These are phyloP conservation scores for Wickerhamomyces queroliae DNA, from an alignment of 805 yeast species.

Conservation along the genomic window DNA sequence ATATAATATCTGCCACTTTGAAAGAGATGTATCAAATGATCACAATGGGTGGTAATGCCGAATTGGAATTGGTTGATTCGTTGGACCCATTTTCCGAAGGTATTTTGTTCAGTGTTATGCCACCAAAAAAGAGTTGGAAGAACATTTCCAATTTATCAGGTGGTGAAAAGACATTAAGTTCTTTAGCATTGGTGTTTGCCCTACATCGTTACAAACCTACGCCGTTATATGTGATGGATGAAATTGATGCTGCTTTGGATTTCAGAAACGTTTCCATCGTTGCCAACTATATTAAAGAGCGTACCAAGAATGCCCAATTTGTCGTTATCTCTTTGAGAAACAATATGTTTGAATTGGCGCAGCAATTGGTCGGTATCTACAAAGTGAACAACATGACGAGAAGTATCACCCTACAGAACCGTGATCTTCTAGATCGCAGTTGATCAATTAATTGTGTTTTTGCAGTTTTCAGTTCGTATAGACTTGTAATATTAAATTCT, in stretches of 20 bases:
- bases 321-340: conserved; percentile 92
- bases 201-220: conserved; percentile 95
- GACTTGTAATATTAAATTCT: too few species aligned
- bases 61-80: conserved; percentile 89
- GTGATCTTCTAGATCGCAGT: conserved; percentile 33
- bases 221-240: conserved; percentile 97
- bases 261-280: conserved; percentile 96
- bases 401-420: conserved; percentile 73
- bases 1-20: conserved; percentile 75
- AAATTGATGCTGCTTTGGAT: conserved; percentile 97
- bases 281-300: conserved; percentile 92
- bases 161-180: conserved; percentile 94
- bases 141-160: conserved; percentile 94
- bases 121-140: conserved; percentile 97
- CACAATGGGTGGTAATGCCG: conserved; percentile 99
- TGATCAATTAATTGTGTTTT: background rate
- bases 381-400: conserved; percentile 87
- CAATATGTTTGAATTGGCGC: conserved; percentile 96
- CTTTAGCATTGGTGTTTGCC: conserved; percentile 93
- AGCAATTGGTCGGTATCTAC: conserved; percentile 91
- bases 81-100: conserved; percentile 99
- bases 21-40: conserved; percentile 98
- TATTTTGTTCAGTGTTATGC: conserved; percentile 95
- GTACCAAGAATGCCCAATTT: conserved; percentile 95
- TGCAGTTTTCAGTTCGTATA: background rate